Evolutionary conservation across 305 asterid genomes (phyloP), one percentile per base, ranked within the genome.

Genomic region (Rubia tinctorum): DNA sequence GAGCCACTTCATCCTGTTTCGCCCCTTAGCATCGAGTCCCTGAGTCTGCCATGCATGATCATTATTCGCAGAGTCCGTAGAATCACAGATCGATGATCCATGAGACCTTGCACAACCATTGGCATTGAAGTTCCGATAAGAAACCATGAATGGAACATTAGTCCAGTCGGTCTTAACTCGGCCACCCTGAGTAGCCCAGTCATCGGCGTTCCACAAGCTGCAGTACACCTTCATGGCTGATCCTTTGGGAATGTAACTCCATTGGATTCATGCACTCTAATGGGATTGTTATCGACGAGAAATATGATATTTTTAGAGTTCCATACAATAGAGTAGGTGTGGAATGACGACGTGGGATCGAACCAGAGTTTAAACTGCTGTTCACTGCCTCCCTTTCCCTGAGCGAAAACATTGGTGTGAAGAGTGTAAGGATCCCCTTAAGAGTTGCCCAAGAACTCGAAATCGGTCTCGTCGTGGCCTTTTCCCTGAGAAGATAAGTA

Each of bases 321-420:
- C 90, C 88, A 86, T 7, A 86, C 70, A 5, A 86, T 80, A 0
- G 93, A 64, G 73, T 85, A 85, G 40, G 91, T 84, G 80, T 88
- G 91, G 76, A 80, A 86, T 2, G 87, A 42, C 7, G 87, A n/a
- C 0, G 91, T 79, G 13, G 91, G 93, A 66, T 86, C 93, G 45
- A 88, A 88, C 91, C 91, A 88, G 30, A 85, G 90, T 1, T 51
- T 81, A 68, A 88, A 88, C 7, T 85, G 90, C 43, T 88, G 90
- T 76, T 88, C 94, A 42, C 82, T 88, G n/a, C 81, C 75, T 0
- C 95, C 91, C 80, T 83, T 86, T n/a, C 94, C 94, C 53, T 78
- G 84, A 0, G 91, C 75, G 10, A 80, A 88, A 2, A 86, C 88
- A 6, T 88, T 88, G 2, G 91, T 86, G 71, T 88, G 91, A 9